These are phyloP conservation scores for Lablab purpureus DNA, from an alignment of 306 rosid genomes.

Conservation along the genomic window DNA sequence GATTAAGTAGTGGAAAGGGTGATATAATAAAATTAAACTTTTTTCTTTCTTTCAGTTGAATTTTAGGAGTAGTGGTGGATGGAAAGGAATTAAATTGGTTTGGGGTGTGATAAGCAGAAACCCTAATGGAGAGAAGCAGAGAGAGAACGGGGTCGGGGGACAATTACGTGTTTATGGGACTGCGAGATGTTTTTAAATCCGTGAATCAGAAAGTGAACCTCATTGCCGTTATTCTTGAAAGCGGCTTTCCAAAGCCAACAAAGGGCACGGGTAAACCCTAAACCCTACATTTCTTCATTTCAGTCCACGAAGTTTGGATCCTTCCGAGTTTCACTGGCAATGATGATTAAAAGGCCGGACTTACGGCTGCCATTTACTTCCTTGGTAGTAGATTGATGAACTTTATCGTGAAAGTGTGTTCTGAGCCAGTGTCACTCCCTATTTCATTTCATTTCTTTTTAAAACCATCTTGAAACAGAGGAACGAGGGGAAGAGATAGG, in stretches of 20 bases:
- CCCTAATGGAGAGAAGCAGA: slow-evolving; percentile 56
- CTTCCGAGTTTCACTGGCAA: slow-evolving; percentile 53
- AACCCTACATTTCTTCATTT: neutral
- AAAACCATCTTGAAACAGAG: neutral
- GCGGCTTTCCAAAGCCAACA: slow-evolving; percentile 53
- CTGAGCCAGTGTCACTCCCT: slow-evolving; percentile 62
- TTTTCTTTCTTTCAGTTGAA: too few species aligned
- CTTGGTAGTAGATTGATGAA: slow-evolving; percentile 84
- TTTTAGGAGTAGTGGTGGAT: too few species aligned
- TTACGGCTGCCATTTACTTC: slow-evolving; percentile 73
- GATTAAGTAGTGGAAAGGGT: too few species aligned
- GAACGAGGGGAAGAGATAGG: neutral
- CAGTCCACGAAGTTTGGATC: neutral
- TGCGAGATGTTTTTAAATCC: slow-evolving; percentile 53
- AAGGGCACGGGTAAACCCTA: slow-evolving; percentile 67
- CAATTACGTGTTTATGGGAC: slow-evolving; percentile 46
- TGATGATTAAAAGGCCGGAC: slow-evolving; percentile 94
- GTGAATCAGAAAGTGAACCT: slow-evolving; percentile 53
- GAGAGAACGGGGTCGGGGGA: slow-evolving; percentile 44
- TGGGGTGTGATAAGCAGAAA: neutral
- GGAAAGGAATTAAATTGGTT: neutral
- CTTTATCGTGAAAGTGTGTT: slow-evolving; percentile 60
- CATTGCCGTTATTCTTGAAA: slow-evolving; percentile 54
- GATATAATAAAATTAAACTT: too few species aligned
- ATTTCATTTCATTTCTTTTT: neutral